Evolutionary conservation across 345 rosid genomes (phyloP).

Genomic region (Salix exigua): DNA sequence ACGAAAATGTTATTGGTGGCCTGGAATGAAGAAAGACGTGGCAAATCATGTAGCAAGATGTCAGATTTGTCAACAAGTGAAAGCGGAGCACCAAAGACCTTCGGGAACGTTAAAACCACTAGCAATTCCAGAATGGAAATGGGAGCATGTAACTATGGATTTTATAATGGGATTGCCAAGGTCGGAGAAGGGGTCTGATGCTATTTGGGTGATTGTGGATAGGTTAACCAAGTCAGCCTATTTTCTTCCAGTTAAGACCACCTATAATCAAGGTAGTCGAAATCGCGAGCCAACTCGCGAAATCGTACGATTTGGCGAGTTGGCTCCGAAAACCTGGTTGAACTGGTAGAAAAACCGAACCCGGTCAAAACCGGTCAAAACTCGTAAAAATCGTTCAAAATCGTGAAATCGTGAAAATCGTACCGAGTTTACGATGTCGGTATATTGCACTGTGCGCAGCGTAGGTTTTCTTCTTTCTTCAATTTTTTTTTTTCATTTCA

Average conservation of each 20-base stretch:
- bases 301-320: too few species aligned
- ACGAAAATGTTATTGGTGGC: neutral
- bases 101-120: neutral
- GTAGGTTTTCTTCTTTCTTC: too few species aligned
- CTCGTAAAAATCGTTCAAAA: too few species aligned
- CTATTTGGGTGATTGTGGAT: neutral
- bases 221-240: neutral
- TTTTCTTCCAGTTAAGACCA: neutral
- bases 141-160: neutral
- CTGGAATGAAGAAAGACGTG: neutral
- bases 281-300: too few species aligned
- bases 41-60: neutral
- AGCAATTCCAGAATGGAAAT: neutral
- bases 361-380: too few species aligned
- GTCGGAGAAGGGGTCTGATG: neutral
- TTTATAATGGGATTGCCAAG: neutral
- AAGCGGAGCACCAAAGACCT: neutral
- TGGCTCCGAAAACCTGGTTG: too few species aligned
- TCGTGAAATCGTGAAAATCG: too few species aligned
- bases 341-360: too few species aligned
- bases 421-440: too few species aligned
- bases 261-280: too few species aligned
- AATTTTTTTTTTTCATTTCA: too few species aligned
- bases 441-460: too few species aligned
- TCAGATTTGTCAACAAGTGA: neutral